Conservation (phyloP, 2,329 filamentous ascomycete genomes). For the Scedosporium aurantiacum region DNA sequence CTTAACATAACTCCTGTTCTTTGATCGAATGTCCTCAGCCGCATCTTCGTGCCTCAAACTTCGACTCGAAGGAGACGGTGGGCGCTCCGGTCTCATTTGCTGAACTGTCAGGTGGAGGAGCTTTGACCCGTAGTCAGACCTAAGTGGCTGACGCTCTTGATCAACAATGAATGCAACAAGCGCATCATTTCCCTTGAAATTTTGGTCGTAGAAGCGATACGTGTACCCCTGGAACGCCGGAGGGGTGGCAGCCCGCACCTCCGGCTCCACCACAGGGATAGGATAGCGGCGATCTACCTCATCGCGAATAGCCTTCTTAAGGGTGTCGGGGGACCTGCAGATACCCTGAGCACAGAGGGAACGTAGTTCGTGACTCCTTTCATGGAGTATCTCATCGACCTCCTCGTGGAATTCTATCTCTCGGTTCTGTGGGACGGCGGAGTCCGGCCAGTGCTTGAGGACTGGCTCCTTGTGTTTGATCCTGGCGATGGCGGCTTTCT, state of each 20-base stretch:
- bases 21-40: neutral
- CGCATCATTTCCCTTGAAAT: neutral
- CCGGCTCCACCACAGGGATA: neutral
- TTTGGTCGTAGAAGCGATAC: neutral
- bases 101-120: neutral
- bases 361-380: neutral
- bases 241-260: neutral
- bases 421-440: neutral
- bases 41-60: neutral
- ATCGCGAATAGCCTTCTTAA: neutral
- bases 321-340: neutral
- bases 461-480: neutral
- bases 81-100: neutral
- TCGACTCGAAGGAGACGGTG: neutral
- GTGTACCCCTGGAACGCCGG: neutral
- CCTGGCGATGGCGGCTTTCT: neutral
- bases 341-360: neutral
- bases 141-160: neutral
- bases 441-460: neutral
- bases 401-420: neutral
- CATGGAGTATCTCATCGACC: neutral
- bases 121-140: neutral
- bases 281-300: neutral
- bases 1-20: neutral
- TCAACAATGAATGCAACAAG: neutral